Evolutionary conservation across 257 asterid genomes (phyloP), one percentile per base, ranked within the genome.

Genomic region (Primulina tabacum): DNA sequence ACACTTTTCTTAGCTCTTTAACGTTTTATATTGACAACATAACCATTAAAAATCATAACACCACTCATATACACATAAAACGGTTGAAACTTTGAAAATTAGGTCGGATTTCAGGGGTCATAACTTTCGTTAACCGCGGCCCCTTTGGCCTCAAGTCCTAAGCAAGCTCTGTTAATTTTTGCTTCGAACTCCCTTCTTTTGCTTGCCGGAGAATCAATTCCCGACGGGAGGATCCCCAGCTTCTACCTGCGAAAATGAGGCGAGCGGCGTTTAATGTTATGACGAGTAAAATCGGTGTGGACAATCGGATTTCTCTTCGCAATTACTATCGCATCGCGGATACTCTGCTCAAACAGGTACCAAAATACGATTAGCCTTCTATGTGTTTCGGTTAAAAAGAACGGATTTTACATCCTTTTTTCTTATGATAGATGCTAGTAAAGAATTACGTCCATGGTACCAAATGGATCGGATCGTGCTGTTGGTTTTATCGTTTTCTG

Each of bases 341-440:
- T 76, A 87, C 81, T 78, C 95, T 90, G 77, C 98, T 92, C 80
- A 88, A 82, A 68, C 98, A 92, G 97, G 98, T 92, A 16, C 8
- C 58, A 14, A 56, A 20, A 38, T 62, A 47, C 71, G n/a, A 66
- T 21, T 47, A 8, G 17, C 26, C 53, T 40, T n/a, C 8, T 34
- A 6, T 59, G 2, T 17, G 18, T 21, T 53, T 64, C 55, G 17
- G 30, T 26, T 11, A 14, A 28, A 57, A 47, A 4, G 59, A 9
- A 40, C 56, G 67, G 11, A 62, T 16, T 71, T 63, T 21, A 12
- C 32, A 26, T 33, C 20, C 16, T 4, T 37, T 32, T 61, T 32
- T 10, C 37, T 26, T 52, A 70, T 17, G n/a, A 64, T 12, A 21
- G 12, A 64, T 72, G 50, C 65, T 7, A n/a, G 40, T 57, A 52